These are phyloP conservation scores for Fusarium scirpi DNA, from an alignment of 2,329 filamentous ascomycete genomes.

Conservation along the genomic window DNA sequence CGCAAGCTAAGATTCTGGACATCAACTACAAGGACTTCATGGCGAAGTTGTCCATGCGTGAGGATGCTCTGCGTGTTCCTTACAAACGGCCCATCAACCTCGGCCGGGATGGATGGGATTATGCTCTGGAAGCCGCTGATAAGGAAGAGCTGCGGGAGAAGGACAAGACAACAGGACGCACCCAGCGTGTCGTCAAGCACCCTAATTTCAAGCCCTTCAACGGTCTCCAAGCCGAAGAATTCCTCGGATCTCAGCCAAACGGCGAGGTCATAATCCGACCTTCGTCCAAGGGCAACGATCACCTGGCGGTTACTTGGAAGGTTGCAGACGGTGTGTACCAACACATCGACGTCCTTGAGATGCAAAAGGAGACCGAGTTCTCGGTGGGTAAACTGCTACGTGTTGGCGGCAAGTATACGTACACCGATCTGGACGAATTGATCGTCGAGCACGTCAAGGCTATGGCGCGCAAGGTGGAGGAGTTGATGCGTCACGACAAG, in stretches of 20 bases:
- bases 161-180: constrained; percentile 84
- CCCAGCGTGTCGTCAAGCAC: constrained; percentile 96
- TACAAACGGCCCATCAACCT: constrained; percentile 78
- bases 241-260: constrained; percentile 83
- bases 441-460: constrained; percentile 98
- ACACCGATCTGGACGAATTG: constrained; percentile 95
- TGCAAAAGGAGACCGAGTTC: constrained; percentile 98
- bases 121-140: constrained; percentile 81
- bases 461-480: constrained; percentile 97
- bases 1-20: constrained; percentile 87
- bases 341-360: constrained; percentile 95
- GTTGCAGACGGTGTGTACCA: constrained; percentile 96
- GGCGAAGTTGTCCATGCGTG: constrained; percentile 85
- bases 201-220: constrained; percentile 96
- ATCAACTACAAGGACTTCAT: constrained; percentile 88
- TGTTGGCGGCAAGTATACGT: constrained; percentile 88
- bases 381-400: constrained; percentile 88
- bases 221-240: constrained; percentile 91
- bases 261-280: constrained; percentile 96
- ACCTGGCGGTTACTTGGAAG: constrained; percentile 98
- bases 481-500: constrained; percentile 95
- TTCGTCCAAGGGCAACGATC: constrained; percentile 94
- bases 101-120: constrained; percentile 87
- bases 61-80: constrained; percentile 81
- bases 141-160: constrained; percentile 87